Percentiles rank a stretch among this genome's conserved stretches.
Evolutionary conservation across 768 basidiomycete species (phyloP).

Genomic region (Boletus patriciae): DNA sequence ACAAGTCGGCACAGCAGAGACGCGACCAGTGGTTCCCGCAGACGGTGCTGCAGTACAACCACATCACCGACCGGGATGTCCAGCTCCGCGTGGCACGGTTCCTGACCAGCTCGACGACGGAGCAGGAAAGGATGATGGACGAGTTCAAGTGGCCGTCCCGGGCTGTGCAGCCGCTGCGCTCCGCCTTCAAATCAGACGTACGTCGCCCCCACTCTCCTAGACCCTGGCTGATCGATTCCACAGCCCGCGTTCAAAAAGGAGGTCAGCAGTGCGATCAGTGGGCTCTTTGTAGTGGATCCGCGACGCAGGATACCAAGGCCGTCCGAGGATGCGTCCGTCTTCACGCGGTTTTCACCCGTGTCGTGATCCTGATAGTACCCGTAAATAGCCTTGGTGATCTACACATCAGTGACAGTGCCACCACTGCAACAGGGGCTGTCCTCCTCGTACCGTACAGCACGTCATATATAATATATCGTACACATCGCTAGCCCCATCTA

Average conservation of each 20-base stretch:
- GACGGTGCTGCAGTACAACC: slow-evolving; percentile 28
- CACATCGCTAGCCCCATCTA: not conserved
- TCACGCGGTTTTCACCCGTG: slow-evolving; percentile 21
- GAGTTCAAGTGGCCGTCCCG: slow-evolving; percentile 55
- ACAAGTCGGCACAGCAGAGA: slow-evolving; percentile 21
- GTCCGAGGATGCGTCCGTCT: not conserved
- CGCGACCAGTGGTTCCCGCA: slow-evolving; percentile 38
- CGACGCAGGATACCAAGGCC: slow-evolving; percentile 10
- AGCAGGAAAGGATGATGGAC: slow-evolving; percentile 47
- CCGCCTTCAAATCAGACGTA: slow-evolving; percentile 44
- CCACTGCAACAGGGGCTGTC: not conserved
- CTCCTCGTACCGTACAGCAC: not conserved
- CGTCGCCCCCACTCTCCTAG: slow-evolving; percentile 12
- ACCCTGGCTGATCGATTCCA: not conserved
- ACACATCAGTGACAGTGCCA: not conserved
- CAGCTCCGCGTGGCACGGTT: slow-evolving; percentile 54
- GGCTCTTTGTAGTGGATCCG: slow-evolving; percentile 23
- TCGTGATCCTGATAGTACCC: slow-evolving; percentile 11
- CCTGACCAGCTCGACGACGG: slow-evolving; percentile 28
- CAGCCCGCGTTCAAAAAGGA: slow-evolving; percentile 26
- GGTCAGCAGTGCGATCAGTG: slow-evolving; percentile 16
- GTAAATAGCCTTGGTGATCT: slow-evolving; percentile 1
- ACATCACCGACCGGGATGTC: slow-evolving; percentile 39
- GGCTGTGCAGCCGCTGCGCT: slow-evolving; percentile 45
- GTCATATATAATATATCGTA: not conserved